Conservation (phyloP, 2,329 filamentous ascomycete species). For the Monosporascus ibericus region DNA sequence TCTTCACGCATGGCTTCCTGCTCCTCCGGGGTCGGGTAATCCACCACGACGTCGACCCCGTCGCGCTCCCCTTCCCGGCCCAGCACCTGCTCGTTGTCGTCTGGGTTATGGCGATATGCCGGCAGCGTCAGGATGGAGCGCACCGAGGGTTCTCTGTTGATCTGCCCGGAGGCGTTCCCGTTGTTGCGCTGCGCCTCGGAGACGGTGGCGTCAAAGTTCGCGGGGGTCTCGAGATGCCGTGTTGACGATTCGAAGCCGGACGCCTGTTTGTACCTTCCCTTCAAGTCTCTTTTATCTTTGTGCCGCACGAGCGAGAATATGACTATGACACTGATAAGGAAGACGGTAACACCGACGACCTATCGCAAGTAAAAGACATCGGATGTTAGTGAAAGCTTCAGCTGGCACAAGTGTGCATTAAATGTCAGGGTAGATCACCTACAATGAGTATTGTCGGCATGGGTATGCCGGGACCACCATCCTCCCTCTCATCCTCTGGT, state of each 20-base stretch:
- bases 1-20: slow-evolving; percentile 74
- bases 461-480: background rate
- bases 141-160: slow-evolving; percentile 80
- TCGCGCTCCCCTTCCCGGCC: slow-evolving; percentile 85
- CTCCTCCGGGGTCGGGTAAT: slow-evolving; percentile 74
- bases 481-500: background rate
- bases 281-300: background rate
- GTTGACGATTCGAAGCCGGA: slow-evolving; percentile 6
- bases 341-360: background rate
- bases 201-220: slow-evolving; percentile 13
- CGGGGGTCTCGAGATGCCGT: slow-evolving; percentile 1
- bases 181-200: slow-evolving; percentile 17
- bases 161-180: slow-evolving; percentile 30
- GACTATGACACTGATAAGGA: background rate
- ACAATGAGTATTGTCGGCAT: background rate
- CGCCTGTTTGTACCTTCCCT: slow-evolving; percentile 21
- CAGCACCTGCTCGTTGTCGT: slow-evolving; percentile 73
- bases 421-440: background rate
- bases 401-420: background rate
- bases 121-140: slow-evolving; percentile 94
- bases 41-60: slow-evolving; percentile 85
- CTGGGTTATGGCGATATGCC: slow-evolving; percentile 68
- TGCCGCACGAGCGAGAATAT: background rate
- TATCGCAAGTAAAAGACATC: background rate
- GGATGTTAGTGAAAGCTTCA: background rate